Evolutionary conservation across 2,329 filamentous ascomycete species (phyloP).

Genomic region (Incumbomyces delicatus): DNA sequence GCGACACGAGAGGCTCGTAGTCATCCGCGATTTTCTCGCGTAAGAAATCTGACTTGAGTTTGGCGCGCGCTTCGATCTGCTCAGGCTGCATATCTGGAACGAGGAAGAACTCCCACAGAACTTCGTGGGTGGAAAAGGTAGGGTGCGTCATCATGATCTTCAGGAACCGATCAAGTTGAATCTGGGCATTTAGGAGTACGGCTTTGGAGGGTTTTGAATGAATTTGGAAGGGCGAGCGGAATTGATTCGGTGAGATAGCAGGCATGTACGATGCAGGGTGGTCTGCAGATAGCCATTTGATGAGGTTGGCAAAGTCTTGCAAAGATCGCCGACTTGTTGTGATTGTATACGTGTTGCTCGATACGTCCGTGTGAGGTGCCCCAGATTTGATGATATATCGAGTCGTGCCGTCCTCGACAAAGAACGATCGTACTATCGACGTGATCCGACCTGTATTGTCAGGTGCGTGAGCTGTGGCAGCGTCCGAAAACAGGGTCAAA

Average conservation of each 20-base stretch:
- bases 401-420: conserved; percentile 91
- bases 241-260: conserved; percentile 54
- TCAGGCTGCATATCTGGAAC: conserved; percentile 86
- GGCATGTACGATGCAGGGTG: conserved; percentile 95
- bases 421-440: conserved; percentile 87
- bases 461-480: conserved; percentile 33
- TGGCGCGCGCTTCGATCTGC: conserved; percentile 81
- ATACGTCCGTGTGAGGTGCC: conserved; percentile 54
- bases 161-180: conserved; percentile 77
- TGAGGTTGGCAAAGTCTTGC: conserved; percentile 82
- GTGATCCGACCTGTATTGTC: conserved; percentile 73
- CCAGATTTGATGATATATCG: conserved; percentile 91
- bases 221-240: conserved; percentile 79
- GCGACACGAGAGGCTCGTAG: conserved; percentile 59
- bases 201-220: conserved; percentile 84
- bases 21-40: conserved; percentile 82
- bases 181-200: conserved; percentile 76
- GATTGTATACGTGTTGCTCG: conserved; percentile 72
- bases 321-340: conserved; percentile 86
- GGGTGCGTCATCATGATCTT: conserved; percentile 78
- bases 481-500: conserved; percentile 69
- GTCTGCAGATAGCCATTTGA: conserved; percentile 72
- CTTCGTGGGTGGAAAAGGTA: conserved; percentile 90
- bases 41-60: conserved; percentile 73
- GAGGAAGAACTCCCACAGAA: conserved; percentile 98